Percentiles rank a stretch among this genome's conserved stretches.
Evolutionary conservation across 2,329 filamentous ascomycete genomes (phyloP).

Genomic region (Cordyceps fumosorosea): DNA sequence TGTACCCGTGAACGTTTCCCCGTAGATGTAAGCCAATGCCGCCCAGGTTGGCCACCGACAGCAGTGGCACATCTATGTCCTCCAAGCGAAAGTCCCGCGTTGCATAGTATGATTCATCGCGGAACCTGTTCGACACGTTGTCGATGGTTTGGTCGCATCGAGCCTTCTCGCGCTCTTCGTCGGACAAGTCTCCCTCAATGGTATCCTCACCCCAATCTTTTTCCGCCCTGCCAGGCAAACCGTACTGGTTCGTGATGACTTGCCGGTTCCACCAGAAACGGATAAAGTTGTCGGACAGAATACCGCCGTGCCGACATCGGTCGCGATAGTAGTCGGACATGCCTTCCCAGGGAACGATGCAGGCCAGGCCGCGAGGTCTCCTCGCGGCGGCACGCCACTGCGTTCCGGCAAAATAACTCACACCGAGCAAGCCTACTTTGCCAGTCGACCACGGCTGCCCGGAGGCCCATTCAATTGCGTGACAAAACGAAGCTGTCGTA

Average conservation of each 20-base stretch:
- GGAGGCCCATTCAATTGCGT: conserved; percentile 43
- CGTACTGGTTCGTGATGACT: conserved; percentile 63
- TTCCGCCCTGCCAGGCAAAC: conserved; percentile 41
- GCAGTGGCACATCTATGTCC: conserved; percentile 60
- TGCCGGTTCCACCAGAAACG: conserved; percentile 62
- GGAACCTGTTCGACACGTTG: conserved; percentile 46
- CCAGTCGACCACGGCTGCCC: conserved; percentile 39
- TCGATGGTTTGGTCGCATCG: conserved; percentile 28
- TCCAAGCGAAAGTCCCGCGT: conserved; percentile 58
- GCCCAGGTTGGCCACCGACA: conserved; percentile 65
- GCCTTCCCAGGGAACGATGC: conserved; percentile 45
- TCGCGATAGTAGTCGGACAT: conserved; percentile 51
- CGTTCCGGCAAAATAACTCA: conserved; percentile 37
- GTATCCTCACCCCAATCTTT: conserved; percentile 50
- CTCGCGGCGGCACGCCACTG: conserved; percentile 43
- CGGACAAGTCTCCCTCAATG: conserved; percentile 50
- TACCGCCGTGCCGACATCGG: conserved; percentile 54
- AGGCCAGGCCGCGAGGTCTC: conserved; percentile 36
- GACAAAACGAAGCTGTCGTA: conserved; percentile 42
- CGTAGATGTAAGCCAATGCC: conserved; percentile 63
- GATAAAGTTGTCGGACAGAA: conserved; percentile 53
- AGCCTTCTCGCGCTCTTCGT: conserved; percentile 44
- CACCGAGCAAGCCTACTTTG: conserved; percentile 41
- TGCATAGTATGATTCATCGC: conserved; percentile 58
- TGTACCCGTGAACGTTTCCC: conserved; percentile 62